Evolutionary conservation across 192 early-diverging fungal species (phyloP).

Genomic region (Coemansia sp.): DNA sequence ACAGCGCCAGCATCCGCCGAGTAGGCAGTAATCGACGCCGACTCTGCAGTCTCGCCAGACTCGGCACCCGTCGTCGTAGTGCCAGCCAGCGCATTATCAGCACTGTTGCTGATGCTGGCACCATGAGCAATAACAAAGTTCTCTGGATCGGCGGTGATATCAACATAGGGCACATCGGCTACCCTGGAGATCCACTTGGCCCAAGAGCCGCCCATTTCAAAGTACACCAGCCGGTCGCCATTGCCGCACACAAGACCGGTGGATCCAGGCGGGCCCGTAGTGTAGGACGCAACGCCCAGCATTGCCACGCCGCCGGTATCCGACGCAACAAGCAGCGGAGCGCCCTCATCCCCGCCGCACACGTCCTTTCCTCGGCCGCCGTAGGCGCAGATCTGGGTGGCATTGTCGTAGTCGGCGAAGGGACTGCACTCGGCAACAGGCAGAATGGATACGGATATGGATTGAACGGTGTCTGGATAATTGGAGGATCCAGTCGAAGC

Average conservation of each 20-base stretch:
- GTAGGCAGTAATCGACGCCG: neutral
- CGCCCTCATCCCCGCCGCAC: slow-evolving; percentile 32
- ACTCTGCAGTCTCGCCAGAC: neutral
- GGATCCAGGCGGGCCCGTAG: neutral
- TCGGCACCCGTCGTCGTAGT: neutral
- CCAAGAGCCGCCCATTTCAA: slow-evolving; percentile 22
- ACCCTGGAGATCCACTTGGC: slow-evolving; percentile 22
- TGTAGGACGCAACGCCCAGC: slow-evolving; percentile 24
- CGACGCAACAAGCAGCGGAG: slow-evolving; percentile 19
- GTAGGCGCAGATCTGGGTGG: slow-evolving; percentile 20
- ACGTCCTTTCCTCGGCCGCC: neutral
- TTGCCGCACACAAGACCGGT: slow-evolving; percentile 1
- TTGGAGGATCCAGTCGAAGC: neutral
- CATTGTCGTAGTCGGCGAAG: slow-evolving; percentile 14
- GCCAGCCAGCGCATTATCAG: neutral
- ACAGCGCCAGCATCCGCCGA: neutral
- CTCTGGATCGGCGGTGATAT: neutral
- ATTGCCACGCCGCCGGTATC: slow-evolving; percentile 7
- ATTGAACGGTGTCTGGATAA: neutral
- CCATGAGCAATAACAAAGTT: neutral
- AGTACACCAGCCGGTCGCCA: slow-evolving; percentile 4
- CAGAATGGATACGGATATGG: neutral
- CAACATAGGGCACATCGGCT: slow-evolving; percentile 8
- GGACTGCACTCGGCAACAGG: slow-evolving; percentile 3
- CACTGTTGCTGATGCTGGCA: neutral